Conservation (phyloP, 192 early-diverging fungal genomes). For the Cladochytrium replicatum region DNA sequence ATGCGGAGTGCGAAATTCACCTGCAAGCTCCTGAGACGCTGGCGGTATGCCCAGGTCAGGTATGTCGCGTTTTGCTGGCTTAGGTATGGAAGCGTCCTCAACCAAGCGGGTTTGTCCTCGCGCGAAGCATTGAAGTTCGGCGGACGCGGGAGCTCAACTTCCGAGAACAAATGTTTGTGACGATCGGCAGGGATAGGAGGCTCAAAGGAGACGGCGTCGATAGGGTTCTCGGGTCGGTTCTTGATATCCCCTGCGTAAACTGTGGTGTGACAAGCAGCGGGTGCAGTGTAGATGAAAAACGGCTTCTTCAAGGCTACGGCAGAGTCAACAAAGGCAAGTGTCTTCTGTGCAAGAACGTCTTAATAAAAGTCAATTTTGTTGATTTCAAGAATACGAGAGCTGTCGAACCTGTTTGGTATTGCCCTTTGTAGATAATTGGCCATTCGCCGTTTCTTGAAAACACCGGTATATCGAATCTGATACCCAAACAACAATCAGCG, state of each 20-base stretch:
- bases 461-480: too few species aligned
- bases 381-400: conserved; percentile 33
- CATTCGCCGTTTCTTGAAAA: conserved; percentile 49
- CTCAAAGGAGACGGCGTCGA: conserved; percentile 14
- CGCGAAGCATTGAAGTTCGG: conserved; percentile 46
- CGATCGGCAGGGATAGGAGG: conserved; percentile 50
- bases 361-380: conserved; percentile 29
- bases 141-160: conserved; percentile 40
- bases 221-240: neutral
- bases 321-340: conserved; percentile 2
- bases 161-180: conserved; percentile 43
- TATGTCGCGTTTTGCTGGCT: conserved; percentile 23
- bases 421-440: conserved; percentile 31
- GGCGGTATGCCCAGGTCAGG: conserved; percentile 28
- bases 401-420: conserved; percentile 48
- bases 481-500: too few species aligned
- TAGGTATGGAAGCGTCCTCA: conserved; percentile 33
- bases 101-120: conserved; percentile 43
- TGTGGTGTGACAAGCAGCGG: conserved; percentile 51
- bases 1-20: too few species aligned
- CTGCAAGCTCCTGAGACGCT: conserved; percentile 43
- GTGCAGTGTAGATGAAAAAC: conserved; percentile 41
- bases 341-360: conserved; percentile 23
- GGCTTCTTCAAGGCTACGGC: conserved; percentile 11
- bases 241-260: conserved; percentile 21